These are phyloP conservation scores for Termitomyces titanicus DNA, from an alignment of 768 basidiomycete genomes.

Conservation along the genomic window DNA sequence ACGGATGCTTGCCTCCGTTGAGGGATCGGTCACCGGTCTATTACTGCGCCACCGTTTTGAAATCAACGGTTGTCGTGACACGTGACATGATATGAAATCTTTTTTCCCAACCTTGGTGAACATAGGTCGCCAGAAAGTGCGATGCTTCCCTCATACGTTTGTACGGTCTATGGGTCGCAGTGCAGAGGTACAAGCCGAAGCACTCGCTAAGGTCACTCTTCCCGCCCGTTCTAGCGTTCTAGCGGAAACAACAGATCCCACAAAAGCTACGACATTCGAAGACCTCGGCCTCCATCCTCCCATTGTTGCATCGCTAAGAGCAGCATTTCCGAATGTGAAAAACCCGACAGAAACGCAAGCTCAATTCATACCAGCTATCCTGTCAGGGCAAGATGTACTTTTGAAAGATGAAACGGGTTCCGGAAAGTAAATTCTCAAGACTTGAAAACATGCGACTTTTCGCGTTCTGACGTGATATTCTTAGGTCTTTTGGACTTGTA, in stretches of 20 bases:
- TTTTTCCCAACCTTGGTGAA: slow-evolving; percentile 15
- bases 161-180: slow-evolving; percentile 23
- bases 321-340: slow-evolving; percentile 60
- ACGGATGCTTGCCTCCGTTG: too few species aligned
- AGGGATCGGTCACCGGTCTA: too few species aligned
- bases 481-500: slow-evolving; percentile 69
- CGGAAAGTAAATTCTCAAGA: slow-evolving; percentile 63
- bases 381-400: slow-evolving; percentile 55
- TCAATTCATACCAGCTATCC: slow-evolving; percentile 58
- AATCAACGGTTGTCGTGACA: neutral
- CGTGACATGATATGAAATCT: slow-evolving; percentile 20
- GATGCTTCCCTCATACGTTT: slow-evolving; percentile 2
- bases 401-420: slow-evolving; percentile 72
- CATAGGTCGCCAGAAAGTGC: slow-evolving; percentile 10
- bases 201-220: neutral
- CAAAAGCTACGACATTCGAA: slow-evolving; percentile 35
- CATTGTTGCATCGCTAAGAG: slow-evolving; percentile 45
- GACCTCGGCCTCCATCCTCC: slow-evolving; percentile 48
- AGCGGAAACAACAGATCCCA: neutral
- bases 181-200: slow-evolving; percentile 17
- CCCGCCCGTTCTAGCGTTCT: neutral
- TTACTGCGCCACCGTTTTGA: neutral
- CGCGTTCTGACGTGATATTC: neutral
- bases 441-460: slow-evolving; percentile 5
- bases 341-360: slow-evolving; percentile 58